These are phyloP conservation scores for Isabelozyma pseudorhagii DNA, from an alignment of 805 yeast genomes.

Conservation along the genomic window DNA sequence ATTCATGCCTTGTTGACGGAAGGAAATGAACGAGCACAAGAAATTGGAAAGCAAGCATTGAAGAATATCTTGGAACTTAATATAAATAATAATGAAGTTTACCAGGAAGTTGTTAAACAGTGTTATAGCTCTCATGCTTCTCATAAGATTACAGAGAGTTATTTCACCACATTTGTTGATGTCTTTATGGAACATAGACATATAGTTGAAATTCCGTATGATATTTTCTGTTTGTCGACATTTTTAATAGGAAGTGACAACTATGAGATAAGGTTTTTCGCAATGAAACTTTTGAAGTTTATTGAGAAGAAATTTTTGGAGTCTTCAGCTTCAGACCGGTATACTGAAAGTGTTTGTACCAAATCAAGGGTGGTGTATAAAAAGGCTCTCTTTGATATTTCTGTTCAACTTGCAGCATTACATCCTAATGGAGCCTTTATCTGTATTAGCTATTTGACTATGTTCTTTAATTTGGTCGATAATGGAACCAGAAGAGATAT, in stretches of 20 bases:
- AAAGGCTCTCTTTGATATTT: conserved; percentile 76
- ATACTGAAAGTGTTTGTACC: conserved; percentile 69
- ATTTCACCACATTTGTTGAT: conserved; percentile 69
- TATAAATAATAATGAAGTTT: conserved; percentile 48
- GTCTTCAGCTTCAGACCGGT: conserved; percentile 49
- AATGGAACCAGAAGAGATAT: conserved; percentile 69
- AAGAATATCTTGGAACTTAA: conserved; percentile 64
- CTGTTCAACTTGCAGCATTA: conserved; percentile 62
- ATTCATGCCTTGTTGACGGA: conserved; percentile 67
- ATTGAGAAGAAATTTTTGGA: conserved; percentile 52
- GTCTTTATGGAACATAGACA: conserved; percentile 51
- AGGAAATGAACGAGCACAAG: conserved; percentile 53
- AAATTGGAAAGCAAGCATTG: conserved; percentile 69
- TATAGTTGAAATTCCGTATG: conserved; percentile 53
- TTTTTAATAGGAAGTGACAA: conserved; percentile 78
- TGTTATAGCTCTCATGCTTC: conserved; percentile 60
- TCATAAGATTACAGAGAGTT: conserved; percentile 56
- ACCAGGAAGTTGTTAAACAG: conserved; percentile 60
- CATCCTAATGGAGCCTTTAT: conserved; percentile 59
- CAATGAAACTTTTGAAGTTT: conserved; percentile 65
- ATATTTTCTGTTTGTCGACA: conserved; percentile 69
- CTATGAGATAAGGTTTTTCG: conserved; percentile 63
- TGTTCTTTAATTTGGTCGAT: conserved; percentile 59
- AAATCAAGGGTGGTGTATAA: conserved; percentile 81
- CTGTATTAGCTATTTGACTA: conserved; percentile 69